A percentile compares a stretch with the other conserved stretches of the same genome.
phyloP scores from a whole-genome alignment of 2,329 filamentous ascomycete genomes.

The Colletotrichum sp. region DNA sequence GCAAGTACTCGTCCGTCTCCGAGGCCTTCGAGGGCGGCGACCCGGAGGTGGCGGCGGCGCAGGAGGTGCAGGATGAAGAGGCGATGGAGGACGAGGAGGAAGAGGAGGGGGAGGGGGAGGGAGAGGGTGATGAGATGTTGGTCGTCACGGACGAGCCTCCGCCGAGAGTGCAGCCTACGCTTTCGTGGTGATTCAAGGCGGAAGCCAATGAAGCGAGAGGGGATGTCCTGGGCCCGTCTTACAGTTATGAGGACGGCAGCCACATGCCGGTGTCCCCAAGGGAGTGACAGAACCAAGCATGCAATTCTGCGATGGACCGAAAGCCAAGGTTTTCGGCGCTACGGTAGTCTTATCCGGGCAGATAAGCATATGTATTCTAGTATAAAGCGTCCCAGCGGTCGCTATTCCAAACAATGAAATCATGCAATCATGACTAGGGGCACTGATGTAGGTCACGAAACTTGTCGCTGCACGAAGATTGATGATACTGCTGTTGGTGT shows the following conservation, averaged over 20 bases:
- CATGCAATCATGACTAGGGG: neutral
- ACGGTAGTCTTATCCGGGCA: neutral
- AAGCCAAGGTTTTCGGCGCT: neutral
- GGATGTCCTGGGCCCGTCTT: neutral
- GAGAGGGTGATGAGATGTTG: slow-evolving; percentile 29
- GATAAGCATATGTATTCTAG: neutral
- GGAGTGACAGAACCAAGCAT: neutral
- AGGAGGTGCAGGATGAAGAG: slow-evolving; percentile 14
- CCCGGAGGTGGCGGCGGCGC: slow-evolving; percentile 27
- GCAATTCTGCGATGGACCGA: neutral
- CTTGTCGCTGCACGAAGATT: neutral
- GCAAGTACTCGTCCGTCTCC: slow-evolving; percentile 37
- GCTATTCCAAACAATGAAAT: neutral
- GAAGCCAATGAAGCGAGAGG: neutral
- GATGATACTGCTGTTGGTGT: neutral
- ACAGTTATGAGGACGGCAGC: neutral
- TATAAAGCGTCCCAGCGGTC: neutral
- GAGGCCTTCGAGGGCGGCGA: slow-evolving; percentile 34
- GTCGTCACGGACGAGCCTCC: slow-evolving; percentile 30
- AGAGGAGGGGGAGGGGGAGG: slow-evolving; percentile 7
- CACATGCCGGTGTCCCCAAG: neutral
- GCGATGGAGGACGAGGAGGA: slow-evolving; percentile 30
- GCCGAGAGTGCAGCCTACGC: neutral
- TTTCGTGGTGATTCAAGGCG: slow-evolving; percentile 5
- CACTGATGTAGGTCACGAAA: neutral